Conservation (phyloP, 129 eudicot species). For the Pulicaria dysenterica region DNA sequence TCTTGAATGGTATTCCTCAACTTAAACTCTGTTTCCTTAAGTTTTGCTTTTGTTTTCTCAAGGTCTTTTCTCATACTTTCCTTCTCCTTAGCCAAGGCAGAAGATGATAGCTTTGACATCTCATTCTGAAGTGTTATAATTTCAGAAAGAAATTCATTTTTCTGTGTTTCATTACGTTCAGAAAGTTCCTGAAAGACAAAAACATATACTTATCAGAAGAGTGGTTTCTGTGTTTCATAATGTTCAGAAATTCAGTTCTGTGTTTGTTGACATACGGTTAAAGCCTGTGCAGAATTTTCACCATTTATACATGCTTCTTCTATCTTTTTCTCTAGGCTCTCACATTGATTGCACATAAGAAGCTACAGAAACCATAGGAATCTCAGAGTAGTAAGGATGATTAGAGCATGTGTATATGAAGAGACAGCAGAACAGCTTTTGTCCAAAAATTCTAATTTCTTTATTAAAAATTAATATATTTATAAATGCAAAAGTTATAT, state of each 20-base stretch:
- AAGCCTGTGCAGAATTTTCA: conserved; percentile 52
- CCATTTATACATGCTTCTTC: conserved; percentile 44
- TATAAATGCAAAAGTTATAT: too few species aligned
- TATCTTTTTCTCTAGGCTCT: conserved; percentile 52
- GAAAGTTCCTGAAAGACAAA: conserved; percentile 58
- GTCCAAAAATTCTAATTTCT: background rate
- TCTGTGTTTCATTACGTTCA: conserved; percentile 61
- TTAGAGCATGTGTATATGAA: conserved; percentile 8
- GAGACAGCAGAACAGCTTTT: conserved; percentile 3
- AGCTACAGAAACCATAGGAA: conserved; percentile 44
- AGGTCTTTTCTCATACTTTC: conserved; percentile 87
- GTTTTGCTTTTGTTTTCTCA: conserved; percentile 84
- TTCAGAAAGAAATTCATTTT: conserved; percentile 48
- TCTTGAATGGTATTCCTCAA: conserved; percentile 80
- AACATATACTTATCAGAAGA: conserved; percentile 8
- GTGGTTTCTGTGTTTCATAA: background rate
- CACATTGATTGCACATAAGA: conserved; percentile 52
- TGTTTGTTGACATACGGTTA: conserved; percentile 46
- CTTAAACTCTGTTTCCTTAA: conserved; percentile 87
- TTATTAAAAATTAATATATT: background rate
- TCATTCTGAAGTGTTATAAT: conserved; percentile 66
- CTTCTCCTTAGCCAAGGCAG: conserved; percentile 76
- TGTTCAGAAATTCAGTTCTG: too few species aligned
- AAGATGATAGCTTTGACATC: conserved; percentile 59
- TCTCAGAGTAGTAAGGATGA: conserved; percentile 15